Conservation (phyloP, 306 rosid species). For the Amphicarpaea edgeworthii region DNA sequence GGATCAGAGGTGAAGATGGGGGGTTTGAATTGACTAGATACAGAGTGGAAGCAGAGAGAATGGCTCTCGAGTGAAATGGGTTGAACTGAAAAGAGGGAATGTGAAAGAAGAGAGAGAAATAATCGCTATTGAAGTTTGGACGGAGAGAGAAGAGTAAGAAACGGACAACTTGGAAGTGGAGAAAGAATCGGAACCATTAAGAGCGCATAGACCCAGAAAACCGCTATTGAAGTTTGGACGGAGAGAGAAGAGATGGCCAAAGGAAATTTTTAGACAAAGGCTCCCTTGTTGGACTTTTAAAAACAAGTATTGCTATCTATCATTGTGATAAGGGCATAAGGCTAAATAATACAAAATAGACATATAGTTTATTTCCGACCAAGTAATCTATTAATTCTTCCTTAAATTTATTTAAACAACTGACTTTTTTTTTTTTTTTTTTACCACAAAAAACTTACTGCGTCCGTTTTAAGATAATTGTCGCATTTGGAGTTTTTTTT, state of each 20-base stretch:
- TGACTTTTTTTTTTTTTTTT: no score
- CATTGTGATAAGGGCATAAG: background rate
- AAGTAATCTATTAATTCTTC: no score
- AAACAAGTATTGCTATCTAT: background rate
- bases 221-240: constrained; percentile 28
- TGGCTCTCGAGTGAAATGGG: background rate
- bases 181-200: constrained; percentile 43
- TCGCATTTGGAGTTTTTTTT: no score
- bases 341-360: no score
- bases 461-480: no score
- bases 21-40: constrained; percentile 14
- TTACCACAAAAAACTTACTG: no score
- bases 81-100: background rate
- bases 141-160: constrained; percentile 26
- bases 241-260: background rate
- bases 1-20: constrained; percentile 23
- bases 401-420: no score
- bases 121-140: no score
- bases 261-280: constrained; percentile 13
- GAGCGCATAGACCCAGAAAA: constrained; percentile 38
- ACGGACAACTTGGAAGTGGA: constrained; percentile 44
- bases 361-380: no score
- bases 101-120: constrained; percentile 28
- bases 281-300: constrained; percentile 10
- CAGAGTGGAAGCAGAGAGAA: background rate